Base-by-base conservation (phyloP, 2,329 filamentous ascomycete species). In the Calonectria hawksworthii region DNA sequence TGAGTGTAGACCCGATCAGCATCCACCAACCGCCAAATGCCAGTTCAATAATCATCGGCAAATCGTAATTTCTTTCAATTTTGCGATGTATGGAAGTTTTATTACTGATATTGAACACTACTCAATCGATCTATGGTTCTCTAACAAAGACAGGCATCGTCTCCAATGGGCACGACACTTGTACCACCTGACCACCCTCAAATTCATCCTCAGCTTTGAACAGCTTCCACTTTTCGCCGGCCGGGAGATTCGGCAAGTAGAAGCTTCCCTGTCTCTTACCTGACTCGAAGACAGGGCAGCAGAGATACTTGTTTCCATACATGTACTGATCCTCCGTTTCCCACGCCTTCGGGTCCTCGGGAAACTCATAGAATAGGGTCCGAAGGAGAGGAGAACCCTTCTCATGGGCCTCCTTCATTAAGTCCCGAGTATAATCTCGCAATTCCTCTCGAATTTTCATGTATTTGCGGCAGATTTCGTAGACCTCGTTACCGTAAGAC, bases 361-460 rank as follows among this genome's bases (percentile, higher is more conserved):
- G 92, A 74, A 93, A 94, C 74, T 92, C 91, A 75, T 92, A 92
- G 79, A 94, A 94, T 21, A 92, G 80, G 0, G 92, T 86, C 14
- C 93, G 83, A 79, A 94, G 93, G 10, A 94, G 84, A 0, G 92
- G 92, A 0, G 88, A 88, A 0, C 92, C 92, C 68, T 88, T 89
- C 75, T 90, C 86, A 76, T 93, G 91, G 0, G 92, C 92, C 75
- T 91, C 87, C 54, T 82, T 83, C 92, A 93, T 93, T 75, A 94
- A 79, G 0, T 74, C 81, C 1, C 92, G 83, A 0, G 89, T 92
- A 75, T 94, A 94, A 0, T 86, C 86, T 3, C 92, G 85, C 81
- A 94, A 73, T 44, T 87, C 81, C 82, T 94, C 92, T 3, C 92
- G 87, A 18, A 94, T 85, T 8, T 78, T 76, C 80, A 94, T 86